These are phyloP conservation scores for Podila epigama DNA, from an alignment of 192 early-diverging fungal species.

Conservation along the genomic window DNA sequence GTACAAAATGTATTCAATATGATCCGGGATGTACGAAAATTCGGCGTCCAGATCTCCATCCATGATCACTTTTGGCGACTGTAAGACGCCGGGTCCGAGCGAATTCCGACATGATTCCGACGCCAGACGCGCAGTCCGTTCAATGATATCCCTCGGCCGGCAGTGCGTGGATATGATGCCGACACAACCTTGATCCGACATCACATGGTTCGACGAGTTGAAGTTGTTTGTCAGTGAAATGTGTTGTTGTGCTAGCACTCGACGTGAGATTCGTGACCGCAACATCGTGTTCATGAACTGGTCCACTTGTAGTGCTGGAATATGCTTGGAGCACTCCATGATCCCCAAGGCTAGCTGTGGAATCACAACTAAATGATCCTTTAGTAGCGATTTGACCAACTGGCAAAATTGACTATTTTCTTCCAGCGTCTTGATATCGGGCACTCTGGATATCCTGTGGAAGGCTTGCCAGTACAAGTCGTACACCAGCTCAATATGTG, in stretches of 20 bases:
- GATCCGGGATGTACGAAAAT: slow-evolving; percentile 94
- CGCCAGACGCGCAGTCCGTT: slow-evolving; percentile 21
- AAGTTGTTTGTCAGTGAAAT: slow-evolving; percentile 76
- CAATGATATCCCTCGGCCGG: slow-evolving; percentile 52
- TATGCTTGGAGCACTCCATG: slow-evolving; percentile 76
- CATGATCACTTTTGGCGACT: slow-evolving; percentile 76
- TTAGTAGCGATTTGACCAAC: slow-evolving; percentile 67
- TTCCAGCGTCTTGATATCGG: slow-evolving; percentile 76
- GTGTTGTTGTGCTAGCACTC: slow-evolving; percentile 93
- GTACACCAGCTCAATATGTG: slow-evolving; percentile 85
- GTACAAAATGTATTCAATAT: slow-evolving; percentile 93
- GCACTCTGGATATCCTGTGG: slow-evolving; percentile 65
- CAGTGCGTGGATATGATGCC: slow-evolving; percentile 73
- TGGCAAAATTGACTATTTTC: slow-evolving; percentile 79
- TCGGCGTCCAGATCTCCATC: slow-evolving; percentile 75
- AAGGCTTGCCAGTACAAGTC: slow-evolving; percentile 89
- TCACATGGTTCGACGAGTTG: slow-evolving; percentile 30
- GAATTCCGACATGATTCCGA: slow-evolving; percentile 6
- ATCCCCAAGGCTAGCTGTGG: slow-evolving; percentile 88
- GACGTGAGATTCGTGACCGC: slow-evolving; percentile 85
- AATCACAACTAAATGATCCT: slow-evolving; percentile 78
- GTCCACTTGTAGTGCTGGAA: slow-evolving; percentile 73
- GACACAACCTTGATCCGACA: slow-evolving; percentile 53
- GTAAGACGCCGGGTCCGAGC: slow-evolving; percentile 3
- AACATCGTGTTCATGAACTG: slow-evolving; percentile 90